Conservation (phyloP, 768 basidiomycete species). For the Tricholoma matsutake region DNA sequence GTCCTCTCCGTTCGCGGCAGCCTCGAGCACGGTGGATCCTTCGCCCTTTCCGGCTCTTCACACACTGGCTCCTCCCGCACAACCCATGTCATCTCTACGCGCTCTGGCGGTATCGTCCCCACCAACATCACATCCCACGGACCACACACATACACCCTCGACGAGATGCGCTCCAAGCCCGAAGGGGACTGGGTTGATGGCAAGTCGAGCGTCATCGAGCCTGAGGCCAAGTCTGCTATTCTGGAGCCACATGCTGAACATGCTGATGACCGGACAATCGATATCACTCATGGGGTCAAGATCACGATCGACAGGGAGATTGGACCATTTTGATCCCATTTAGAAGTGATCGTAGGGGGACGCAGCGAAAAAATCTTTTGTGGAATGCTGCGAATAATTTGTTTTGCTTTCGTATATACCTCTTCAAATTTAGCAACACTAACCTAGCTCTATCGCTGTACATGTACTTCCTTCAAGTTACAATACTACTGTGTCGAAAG, state of each 20-base stretch:
- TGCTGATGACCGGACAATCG: slow-evolving; percentile 19
- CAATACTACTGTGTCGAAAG: no score
- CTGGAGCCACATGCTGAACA: slow-evolving; percentile 26
- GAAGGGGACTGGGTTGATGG: slow-evolving; percentile 44
- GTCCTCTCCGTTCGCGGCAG: slow-evolving; percentile 78
- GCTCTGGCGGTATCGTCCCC: slow-evolving; percentile 36
- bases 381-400: background rate
- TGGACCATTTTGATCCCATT: slow-evolving; percentile 33
- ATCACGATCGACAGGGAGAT: slow-evolving; percentile 57
- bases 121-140: slow-evolving; percentile 34
- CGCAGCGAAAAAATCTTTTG: background rate
- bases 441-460: no score
- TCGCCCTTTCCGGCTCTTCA: slow-evolving; percentile 50
- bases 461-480: no score
- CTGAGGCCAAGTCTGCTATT: slow-evolving; percentile 35
- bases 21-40: slow-evolving; percentile 68
- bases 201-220: slow-evolving; percentile 40
- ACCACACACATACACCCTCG: slow-evolving; percentile 49
- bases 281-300: slow-evolving; percentile 45
- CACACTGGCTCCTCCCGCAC: slow-evolving; percentile 44
- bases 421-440: no score
- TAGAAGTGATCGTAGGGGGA: slow-evolving; percentile 2
- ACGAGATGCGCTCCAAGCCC: slow-evolving; percentile 48
- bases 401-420: no score
- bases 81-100: slow-evolving; percentile 50